phyloP scores from a whole-genome alignment of 352 stramenopile species.

The Lagenidium sp. region DNA sequence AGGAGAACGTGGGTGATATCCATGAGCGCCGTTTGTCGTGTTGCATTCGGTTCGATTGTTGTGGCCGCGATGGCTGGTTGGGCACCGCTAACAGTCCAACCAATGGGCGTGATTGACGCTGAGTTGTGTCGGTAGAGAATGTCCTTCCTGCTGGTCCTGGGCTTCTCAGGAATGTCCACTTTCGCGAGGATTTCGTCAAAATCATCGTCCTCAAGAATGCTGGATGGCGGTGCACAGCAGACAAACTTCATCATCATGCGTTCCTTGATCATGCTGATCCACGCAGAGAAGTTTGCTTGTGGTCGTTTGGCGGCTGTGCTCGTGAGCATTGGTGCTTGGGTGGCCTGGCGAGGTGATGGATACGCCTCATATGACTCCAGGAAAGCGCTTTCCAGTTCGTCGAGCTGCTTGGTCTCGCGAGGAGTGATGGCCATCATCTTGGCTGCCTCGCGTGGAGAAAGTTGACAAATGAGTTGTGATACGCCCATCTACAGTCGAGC shows the following conservation, averaged over 20 bases:
- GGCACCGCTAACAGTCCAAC: too few relatives aligned
- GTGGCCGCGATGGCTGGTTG: too few relatives aligned
- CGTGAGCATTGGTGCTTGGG: neutral
- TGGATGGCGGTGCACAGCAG: slow-evolving; percentile 12
- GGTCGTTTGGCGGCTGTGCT: too few relatives aligned
- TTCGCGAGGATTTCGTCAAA: slow-evolving; percentile 9
- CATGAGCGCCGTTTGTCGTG: too few relatives aligned
- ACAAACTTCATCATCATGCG: slow-evolving; percentile 9
- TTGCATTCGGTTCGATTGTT: too few relatives aligned
- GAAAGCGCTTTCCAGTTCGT: slow-evolving; percentile 13
- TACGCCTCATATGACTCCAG: too few relatives aligned
- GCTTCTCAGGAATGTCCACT: slow-evolving; percentile 6
- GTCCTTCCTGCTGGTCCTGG: slow-evolving; percentile 1
- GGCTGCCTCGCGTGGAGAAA: neutral
- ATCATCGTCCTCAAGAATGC: slow-evolving; percentile 16
- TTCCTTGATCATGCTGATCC: slow-evolving; percentile 8
- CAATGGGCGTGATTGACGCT: slow-evolving; percentile 10
- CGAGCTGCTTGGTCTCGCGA: slow-evolving; percentile 11
- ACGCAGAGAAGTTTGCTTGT: too few relatives aligned
- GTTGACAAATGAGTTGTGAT: slow-evolving; percentile 11
- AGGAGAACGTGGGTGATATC: too few relatives aligned
- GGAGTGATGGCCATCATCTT: slow-evolving; percentile 18
- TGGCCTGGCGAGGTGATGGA: too few relatives aligned
- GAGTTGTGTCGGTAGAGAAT: slow-evolving; percentile 7
- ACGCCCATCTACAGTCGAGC: neutral